Conservation (phyloP, 371 early-diverging fungal genomes). For the Haplosporangium sp. region DNA sequence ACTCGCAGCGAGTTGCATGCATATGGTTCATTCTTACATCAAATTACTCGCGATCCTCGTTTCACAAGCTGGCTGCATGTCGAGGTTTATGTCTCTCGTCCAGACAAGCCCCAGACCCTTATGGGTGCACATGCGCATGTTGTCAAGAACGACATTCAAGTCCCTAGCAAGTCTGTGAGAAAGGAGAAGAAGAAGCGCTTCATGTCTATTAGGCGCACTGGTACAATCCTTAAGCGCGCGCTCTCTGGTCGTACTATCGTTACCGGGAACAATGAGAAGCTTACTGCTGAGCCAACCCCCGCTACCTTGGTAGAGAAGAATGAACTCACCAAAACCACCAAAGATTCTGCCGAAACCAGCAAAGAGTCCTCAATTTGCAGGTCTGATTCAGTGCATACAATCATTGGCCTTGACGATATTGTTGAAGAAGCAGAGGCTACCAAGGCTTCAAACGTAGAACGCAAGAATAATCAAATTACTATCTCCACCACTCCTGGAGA, state of each 20-base stretch:
- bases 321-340: conserved; percentile 7
- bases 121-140: conserved; percentile 55
- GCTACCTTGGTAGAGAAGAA: neutral
- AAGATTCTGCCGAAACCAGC: conserved; percentile 13
- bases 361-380: conserved; percentile 23
- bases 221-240: conserved; percentile 47
- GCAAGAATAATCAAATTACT: neutral
- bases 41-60: conserved; percentile 51
- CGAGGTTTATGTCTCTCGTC: conserved; percentile 50
- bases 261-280: conserved; percentile 31
- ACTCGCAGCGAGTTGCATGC: conserved; percentile 48
- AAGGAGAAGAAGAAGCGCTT: conserved; percentile 51
- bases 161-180: conserved; percentile 22
- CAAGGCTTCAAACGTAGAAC: conserved; percentile 7
- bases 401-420: conserved; percentile 41
- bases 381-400: conserved; percentile 43
- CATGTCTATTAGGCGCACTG: conserved; percentile 26
- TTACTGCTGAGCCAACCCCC: neutral
- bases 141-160: conserved; percentile 52
- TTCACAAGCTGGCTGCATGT: conserved; percentile 50
- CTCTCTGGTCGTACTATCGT: conserved; percentile 53
- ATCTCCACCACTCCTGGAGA: neutral
- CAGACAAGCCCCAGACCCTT: conserved; percentile 46
- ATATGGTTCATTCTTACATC: conserved; percentile 51
- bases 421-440: conserved; percentile 27